phyloP scores from a whole-genome alignment of 148 eudicot species.

The Vaccinium vitisidaea region DNA sequence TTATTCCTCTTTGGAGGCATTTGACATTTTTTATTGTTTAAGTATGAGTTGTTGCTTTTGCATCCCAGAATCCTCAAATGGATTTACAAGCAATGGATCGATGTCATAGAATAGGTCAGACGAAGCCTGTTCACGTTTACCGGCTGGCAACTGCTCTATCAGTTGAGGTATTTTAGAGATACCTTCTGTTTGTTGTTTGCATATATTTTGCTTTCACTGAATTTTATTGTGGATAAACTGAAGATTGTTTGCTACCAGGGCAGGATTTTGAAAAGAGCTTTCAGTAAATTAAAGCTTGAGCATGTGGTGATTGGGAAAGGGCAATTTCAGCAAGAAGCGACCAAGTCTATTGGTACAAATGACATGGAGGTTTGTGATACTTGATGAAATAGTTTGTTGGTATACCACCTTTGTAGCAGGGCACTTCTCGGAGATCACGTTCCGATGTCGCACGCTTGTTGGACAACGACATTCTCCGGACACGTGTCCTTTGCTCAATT shows the following conservation, averaged over 20 bases:
- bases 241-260: conserved; percentile 44
- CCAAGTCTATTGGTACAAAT: conserved; percentile 43
- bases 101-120: conserved; percentile 98
- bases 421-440: not conserved
- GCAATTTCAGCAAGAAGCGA: conserved; percentile 78
- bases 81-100: conserved; percentile 99
- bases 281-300: conserved; percentile 90
- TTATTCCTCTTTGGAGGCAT: not conserved
- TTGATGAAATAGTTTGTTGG: not conserved
- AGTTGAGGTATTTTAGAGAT: conserved; percentile 59
- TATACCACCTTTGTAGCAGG: not conserved
- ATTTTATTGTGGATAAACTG: conserved; percentile 11
- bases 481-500: not conserved
- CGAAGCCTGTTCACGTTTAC: conserved; percentile 99
- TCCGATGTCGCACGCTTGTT: not conserved
- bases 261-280: conserved; percentile 93
- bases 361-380: conserved; percentile 48
- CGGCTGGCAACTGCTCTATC: conserved; percentile 95
- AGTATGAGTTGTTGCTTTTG: conserved; percentile 14
- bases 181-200: not conserved
- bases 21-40: not conserved
- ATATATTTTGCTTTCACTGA: conserved; percentile 1
- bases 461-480: not conserved
- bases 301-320: conserved; percentile 98
- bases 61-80: conserved; percentile 93